phyloP scores from a whole-genome alignment of 2,329 filamentous ascomycete species.

The Fusarium irregulare region DNA sequence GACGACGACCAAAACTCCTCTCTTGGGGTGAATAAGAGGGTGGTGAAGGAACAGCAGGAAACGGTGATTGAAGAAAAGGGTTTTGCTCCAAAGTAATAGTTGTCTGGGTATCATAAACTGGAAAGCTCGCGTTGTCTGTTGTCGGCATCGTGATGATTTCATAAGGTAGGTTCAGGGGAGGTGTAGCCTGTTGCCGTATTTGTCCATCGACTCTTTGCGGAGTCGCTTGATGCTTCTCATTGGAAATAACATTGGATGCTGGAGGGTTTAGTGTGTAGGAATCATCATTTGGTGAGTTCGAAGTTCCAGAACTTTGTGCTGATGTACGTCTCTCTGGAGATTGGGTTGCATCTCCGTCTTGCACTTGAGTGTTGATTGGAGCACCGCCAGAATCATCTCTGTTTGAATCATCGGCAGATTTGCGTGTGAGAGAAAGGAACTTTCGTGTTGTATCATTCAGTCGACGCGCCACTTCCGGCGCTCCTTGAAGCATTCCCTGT shows the following conservation, averaged over 20 bases:
- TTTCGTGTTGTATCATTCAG: conserved; percentile 68
- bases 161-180: conserved; percentile 49
- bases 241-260: background rate
- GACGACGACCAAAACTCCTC: conserved; percentile 73
- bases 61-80: conserved; percentile 42
- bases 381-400: conserved; percentile 16
- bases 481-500: conserved; percentile 67
- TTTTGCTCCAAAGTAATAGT: conserved; percentile 34
- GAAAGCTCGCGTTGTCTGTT: conserved; percentile 65
- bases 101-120: conserved; percentile 49
- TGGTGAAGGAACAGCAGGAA: conserved; percentile 56
- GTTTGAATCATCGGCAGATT: conserved; percentile 51
- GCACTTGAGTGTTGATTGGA: background rate
- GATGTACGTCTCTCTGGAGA: conserved; percentile 11
- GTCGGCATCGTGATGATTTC: conserved; percentile 65
- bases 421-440: conserved; percentile 67
- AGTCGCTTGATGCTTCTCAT: conserved; percentile 14
- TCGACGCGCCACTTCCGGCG: conserved; percentile 67
- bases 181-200: conserved; percentile 32
- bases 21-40: conserved; percentile 72
- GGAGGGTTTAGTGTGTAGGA: background rate
- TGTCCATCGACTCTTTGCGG: conserved; percentile 20
- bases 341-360: background rate
- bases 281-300: conserved; percentile 14
- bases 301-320: conserved; percentile 9